Conservation (phyloP, 441 rosid species). For the Erodium texanum region DNA sequence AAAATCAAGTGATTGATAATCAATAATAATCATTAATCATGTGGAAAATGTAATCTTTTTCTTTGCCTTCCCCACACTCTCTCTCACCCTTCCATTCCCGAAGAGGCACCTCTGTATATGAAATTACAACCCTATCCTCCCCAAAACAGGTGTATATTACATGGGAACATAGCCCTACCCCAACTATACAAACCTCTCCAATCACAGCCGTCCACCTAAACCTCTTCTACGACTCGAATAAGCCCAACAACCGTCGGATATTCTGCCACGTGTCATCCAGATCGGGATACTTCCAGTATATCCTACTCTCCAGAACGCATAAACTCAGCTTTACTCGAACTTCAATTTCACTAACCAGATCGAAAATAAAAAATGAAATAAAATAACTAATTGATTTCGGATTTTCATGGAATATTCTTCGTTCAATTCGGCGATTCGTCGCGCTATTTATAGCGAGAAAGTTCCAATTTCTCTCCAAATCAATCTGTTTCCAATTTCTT, state of each 20-base stretch:
- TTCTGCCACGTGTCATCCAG: background rate
- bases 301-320: background rate
- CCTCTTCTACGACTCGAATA: background rate
- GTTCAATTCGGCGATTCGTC: background rate
- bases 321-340: background rate
- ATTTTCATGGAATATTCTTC: background rate
- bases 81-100: background rate
- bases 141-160: background rate
- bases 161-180: background rate
- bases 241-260: background rate
- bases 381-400: background rate
- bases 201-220: background rate
- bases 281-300: no score
- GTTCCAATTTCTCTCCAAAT: background rate
- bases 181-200: background rate
- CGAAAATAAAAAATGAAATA: background rate
- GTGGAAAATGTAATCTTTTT: background rate
- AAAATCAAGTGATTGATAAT: no score
- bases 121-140: background rate
- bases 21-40: background rate
- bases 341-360: background rate
- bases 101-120: background rate
- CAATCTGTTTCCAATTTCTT: background rate
- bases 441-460: background rate
- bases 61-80: no score